Base-by-base conservation (phyloP, 1,284 basidiomycete species). In the Microbotryum silenes-acaulis region DNA sequence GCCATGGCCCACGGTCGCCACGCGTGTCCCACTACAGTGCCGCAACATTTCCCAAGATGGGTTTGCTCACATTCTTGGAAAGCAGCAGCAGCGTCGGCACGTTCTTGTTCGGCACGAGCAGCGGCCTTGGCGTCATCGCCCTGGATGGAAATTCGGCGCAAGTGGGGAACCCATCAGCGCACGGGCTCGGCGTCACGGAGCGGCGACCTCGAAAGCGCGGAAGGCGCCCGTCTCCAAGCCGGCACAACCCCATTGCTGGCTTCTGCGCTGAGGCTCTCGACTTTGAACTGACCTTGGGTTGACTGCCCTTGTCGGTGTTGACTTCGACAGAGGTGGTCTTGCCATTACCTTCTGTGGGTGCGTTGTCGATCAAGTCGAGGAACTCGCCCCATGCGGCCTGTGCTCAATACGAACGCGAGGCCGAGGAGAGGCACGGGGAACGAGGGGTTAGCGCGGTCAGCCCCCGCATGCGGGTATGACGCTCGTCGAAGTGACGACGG, bases 21-120 rank as follows among this genome's bases (percentile, higher is more conserved):
- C 14, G 37, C 14, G 12, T 42, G 14, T 42, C 16, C 16, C 37
- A 18, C 37, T 42, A 6, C 37, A 42, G 37, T 16, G 8, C 37
- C 12, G 37, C 14, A 18, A 42, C 1, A 14, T 16, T 18, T 16
- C 37, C 21, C 10, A 18, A 44, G 18, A n/a, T 9, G 18, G 18
- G n/a, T 10, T 8, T 5, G 46, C 58, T 29, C 48, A 65, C 64
- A 76, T 23, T 73, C 68, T 52, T 72, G 64, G 54, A 76, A 71
- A 9, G 76, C 73, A 23, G 72, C 71, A 58, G 72, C 65, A 6
- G 76, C 71, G 25, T 74, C 72, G 7, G 66, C 64, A 57, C 71
- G 69, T 63, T 77, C 76, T 48, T 75, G 73, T 42, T 72, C 65
- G 1, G 71, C 67, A 50, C 72, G 71, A 60, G 72, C 61, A 16